Conservation (phyloP, 129 eudicot species). For the Flaveria ramosissima region DNA sequence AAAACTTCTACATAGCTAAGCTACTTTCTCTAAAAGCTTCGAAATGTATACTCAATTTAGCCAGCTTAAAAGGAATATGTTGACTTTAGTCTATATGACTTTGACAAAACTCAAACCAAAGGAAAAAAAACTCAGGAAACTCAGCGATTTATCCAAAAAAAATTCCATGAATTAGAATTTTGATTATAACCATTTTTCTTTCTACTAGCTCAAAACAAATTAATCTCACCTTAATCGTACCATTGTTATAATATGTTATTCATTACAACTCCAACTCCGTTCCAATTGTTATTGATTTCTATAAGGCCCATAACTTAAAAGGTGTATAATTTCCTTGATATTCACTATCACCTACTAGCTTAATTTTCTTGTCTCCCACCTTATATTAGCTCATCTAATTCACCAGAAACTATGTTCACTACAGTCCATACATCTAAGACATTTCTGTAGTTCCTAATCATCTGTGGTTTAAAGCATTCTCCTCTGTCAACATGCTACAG, state of each 20-base stretch:
- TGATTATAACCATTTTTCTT: not conserved
- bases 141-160: too few relatives aligned
- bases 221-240: not conserved
- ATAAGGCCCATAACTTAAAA: not conserved
- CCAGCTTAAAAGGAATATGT: not conserved
- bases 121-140: too few relatives aligned
- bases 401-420: not conserved
- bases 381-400: not conserved
- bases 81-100: too few relatives aligned
- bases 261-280: not conserved
- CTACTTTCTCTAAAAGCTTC: not conserved
- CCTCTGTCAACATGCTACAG: not conserved
- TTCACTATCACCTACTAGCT: not conserved
- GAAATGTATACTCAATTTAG: not conserved
- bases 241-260: not conserved
- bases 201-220: not conserved
- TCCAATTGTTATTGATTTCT: not conserved
- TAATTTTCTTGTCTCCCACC: not conserved
- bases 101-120: too few relatives aligned
- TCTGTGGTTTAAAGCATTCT: not conserved
- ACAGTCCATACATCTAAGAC: not conserved
- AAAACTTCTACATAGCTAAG: not conserved
- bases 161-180: too few relatives aligned
- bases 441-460: not conserved
- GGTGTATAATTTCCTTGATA: not conserved